Base-by-base conservation (phyloP, 2,329 filamentous ascomycete genomes). In the Penicillium sp. region DNA sequence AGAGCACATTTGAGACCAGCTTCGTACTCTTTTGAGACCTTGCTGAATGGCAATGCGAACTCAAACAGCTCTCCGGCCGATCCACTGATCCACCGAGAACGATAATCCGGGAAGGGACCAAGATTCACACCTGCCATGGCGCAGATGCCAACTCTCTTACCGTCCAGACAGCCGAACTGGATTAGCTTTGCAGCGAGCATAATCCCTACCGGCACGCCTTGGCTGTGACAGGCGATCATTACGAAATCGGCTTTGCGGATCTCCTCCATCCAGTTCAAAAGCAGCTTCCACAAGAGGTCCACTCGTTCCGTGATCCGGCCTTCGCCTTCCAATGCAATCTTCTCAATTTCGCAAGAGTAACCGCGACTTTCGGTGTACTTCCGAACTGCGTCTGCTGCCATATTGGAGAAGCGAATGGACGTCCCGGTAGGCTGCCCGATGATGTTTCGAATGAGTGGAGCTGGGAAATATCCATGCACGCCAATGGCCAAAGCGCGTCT, bases 341-440 rank as follows among this genome's bases (percentile, higher is more conserved):
- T 96, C 64, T 96, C 90, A 47, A 99, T 89, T 59, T 95, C 87
- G 54, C 90, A 87, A 2, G 78, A 73, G 52, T 85, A 89, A 0
- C 87, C 86, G 56, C 89, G 82, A 11, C 76, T 76, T 45, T 89
- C 82, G 0, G 89, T 82, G 89, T 91, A 99, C 52, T 85, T 80
- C 50, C 86, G 81, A 60, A 99, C 92, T 1, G 89, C 86, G 33
- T 88, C 83, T 5, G 90, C 90, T 14, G 87, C 88, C 63, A 92
- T 86, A 55, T 88, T 92, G 9, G 91, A 89, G 65, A 99, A 99
- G 34, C 90, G 86, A 49, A 97, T 83, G 0, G 92, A 97, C 0
- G 93, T 99, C 5, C 93, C 93, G 0, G 91, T 99, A 0, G 93
- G 93, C 61, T 95, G 92, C 0, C 93, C 93, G 13, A 97, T 85